Conservation (phyloP, 2,329 filamentous ascomycete genomes). For the Thielaviopsis musarum region DNA sequence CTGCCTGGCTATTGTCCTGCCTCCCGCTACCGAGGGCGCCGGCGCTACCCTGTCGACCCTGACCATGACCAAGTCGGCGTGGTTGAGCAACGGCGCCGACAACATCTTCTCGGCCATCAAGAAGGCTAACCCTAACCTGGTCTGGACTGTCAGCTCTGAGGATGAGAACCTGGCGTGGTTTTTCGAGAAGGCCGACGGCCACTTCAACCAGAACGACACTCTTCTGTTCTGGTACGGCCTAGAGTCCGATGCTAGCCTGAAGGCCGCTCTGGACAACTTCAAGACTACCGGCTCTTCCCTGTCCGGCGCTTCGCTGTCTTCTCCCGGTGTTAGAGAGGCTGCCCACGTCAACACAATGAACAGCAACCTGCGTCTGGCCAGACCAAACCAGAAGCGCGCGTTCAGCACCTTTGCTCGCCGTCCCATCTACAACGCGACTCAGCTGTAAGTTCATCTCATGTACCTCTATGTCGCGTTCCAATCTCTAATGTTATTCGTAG, state of each 20-base stretch:
- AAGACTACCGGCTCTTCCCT: constrained; percentile 66
- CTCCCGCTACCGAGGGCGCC: constrained; percentile 45
- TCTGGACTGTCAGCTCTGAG: constrained; percentile 92
- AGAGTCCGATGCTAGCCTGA: constrained; percentile 64
- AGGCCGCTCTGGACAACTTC: constrained; percentile 72
- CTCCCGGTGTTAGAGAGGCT: constrained; percentile 66
- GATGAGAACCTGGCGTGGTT: constrained; percentile 98
- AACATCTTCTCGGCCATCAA: constrained; percentile 89
- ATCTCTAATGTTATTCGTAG: background rate
- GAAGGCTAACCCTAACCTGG: constrained; percentile 79
- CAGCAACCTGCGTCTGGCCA: background rate
- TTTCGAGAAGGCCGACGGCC: constrained; percentile 91
- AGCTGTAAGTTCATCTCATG: constrained; percentile 7
- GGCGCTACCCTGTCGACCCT: constrained; percentile 78
- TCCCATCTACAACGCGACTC: constrained; percentile 10
- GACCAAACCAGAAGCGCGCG: constrained; percentile 24
- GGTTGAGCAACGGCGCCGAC: constrained; percentile 87
- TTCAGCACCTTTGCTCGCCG: constrained; percentile 44
- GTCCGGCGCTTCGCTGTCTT: constrained; percentile 78
- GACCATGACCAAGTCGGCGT: constrained; percentile 84
- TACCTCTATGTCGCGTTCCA: background rate
- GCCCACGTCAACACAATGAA: constrained; percentile 34
- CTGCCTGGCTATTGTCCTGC: constrained; percentile 75
- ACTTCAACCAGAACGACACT: constrained; percentile 67
- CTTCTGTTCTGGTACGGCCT: constrained; percentile 96